Evolutionary conservation across 768 basidiomycete species (phyloP).

Genomic region (Gloeophyllum trabeum): DNA sequence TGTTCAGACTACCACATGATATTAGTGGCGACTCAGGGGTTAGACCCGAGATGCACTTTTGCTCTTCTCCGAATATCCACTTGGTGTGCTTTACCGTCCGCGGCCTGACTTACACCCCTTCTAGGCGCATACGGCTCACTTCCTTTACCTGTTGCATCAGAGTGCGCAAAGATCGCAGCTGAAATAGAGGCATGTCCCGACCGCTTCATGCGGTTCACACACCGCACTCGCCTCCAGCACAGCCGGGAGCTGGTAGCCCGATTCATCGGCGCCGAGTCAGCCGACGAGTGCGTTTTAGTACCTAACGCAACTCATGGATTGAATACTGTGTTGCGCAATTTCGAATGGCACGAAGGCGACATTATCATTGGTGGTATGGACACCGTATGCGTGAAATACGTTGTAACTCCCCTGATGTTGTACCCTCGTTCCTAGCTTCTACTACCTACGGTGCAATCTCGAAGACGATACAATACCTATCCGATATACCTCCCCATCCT

Average conservation of each 20-base stretch:
- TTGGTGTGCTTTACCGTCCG: too few species aligned
- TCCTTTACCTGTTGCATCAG: slow-evolving; percentile 38
- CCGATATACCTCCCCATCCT: slow-evolving; percentile 45
- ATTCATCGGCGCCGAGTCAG: slow-evolving; percentile 32
- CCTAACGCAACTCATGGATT: slow-evolving; percentile 55
- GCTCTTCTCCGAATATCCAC: too few species aligned
- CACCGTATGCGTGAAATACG: slow-evolving; percentile 1
- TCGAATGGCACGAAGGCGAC: slow-evolving; percentile 60
- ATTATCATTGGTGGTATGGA: slow-evolving; percentile 49
- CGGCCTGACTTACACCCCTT: neutral
- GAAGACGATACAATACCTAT: slow-evolving; percentile 38
- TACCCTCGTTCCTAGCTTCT: slow-evolving; percentile 23
- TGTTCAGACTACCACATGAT: too few species aligned
- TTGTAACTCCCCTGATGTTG: slow-evolving; percentile 1
- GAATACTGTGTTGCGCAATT: slow-evolving; percentile 55
- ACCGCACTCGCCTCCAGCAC: slow-evolving; percentile 21
- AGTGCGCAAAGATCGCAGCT: slow-evolving; percentile 27
- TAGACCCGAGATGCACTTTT: too few species aligned
- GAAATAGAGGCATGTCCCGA: slow-evolving; percentile 46
- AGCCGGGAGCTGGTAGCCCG: slow-evolving; percentile 35
- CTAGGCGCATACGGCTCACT: slow-evolving; percentile 51
- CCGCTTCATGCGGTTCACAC: slow-evolving; percentile 33
- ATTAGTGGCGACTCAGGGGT: too few species aligned
- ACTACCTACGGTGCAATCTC: slow-evolving; percentile 48
- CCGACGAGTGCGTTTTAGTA: slow-evolving; percentile 49